Percentiles rank a stretch among this genome's conserved stretches.
Conservation (phyloP, 805 yeast genomes). For the Nakazawaea peltata region DNA sequence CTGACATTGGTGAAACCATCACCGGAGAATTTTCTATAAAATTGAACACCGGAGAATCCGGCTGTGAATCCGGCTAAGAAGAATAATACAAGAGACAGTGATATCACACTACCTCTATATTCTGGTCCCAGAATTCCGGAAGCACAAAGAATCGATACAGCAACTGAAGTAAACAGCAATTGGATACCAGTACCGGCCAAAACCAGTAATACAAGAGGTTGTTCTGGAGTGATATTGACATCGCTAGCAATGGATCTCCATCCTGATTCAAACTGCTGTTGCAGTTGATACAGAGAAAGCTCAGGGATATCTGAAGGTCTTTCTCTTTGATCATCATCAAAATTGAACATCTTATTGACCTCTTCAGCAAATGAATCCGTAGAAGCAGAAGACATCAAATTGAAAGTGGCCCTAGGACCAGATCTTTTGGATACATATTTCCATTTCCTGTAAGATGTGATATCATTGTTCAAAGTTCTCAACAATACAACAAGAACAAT, state of each 20-base stretch:
- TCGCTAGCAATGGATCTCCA: constrained; percentile 52
- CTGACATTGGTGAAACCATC: constrained; percentile 24
- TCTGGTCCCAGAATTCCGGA: constrained; percentile 55
- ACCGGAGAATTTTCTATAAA: constrained; percentile 47
- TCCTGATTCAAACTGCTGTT: constrained; percentile 16
- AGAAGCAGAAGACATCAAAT: constrained; percentile 2
- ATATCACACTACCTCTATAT: constrained; percentile 58
- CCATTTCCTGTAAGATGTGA: constrained; percentile 14
- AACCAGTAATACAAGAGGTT: constrained; percentile 41
- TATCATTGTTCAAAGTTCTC: constrained; percentile 45
- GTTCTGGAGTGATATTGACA: constrained; percentile 44
- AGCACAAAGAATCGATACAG: constrained; percentile 51
- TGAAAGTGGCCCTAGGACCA: neutral
- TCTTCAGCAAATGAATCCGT: constrained; percentile 10
- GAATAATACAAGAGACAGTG: constrained; percentile 52
- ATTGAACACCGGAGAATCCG: constrained; percentile 61
- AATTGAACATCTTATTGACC: constrained; percentile 9
- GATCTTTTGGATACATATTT: neutral
- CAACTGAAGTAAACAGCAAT: constrained; percentile 53
- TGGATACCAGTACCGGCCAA: constrained; percentile 72
- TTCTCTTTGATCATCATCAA: constrained; percentile 17
- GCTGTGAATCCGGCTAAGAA: constrained; percentile 67
- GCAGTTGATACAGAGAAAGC: neutral
- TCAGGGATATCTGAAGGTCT: constrained; percentile 8
- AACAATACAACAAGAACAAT: constrained; percentile 59